Evolutionary conservation across 768 basidiomycete species (phyloP).

Genomic region (Fomitopsis pulvina): DNA sequence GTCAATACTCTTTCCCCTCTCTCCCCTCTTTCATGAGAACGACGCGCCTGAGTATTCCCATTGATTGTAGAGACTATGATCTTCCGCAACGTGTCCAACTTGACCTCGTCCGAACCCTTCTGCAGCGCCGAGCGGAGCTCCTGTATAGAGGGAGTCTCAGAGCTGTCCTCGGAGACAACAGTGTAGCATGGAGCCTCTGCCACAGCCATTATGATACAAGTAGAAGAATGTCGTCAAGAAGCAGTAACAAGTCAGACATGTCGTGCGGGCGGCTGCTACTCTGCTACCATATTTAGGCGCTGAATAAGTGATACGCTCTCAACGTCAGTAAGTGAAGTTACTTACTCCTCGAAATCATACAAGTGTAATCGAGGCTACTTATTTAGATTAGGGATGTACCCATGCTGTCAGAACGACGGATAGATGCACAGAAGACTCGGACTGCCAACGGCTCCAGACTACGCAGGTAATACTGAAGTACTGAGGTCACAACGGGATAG

Average conservation of each 20-base stretch:
- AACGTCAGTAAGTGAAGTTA: no score
- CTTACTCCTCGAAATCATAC: no score
- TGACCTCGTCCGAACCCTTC: constrained; percentile 95
- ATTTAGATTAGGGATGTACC: no score
- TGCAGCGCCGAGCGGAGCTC: constrained; percentile 81
- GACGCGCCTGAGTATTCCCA: constrained; percentile 86
- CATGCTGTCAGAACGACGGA: no score
- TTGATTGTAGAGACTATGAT: constrained; percentile 93
- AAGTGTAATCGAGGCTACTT: no score
- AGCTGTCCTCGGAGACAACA: constrained; percentile 63
- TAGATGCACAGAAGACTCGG: no score
- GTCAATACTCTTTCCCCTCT: not conserved
- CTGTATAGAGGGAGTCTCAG: constrained; percentile 71
- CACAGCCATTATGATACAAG: constrained; percentile 25
- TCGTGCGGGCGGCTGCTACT: not conserved
- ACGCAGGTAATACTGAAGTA: no score
- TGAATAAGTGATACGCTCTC: no score
- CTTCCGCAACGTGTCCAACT: constrained; percentile 90
- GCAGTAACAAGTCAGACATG: not conserved
- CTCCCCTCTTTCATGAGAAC: constrained; percentile 1
- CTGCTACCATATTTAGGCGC: not conserved
- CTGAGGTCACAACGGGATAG: no score
- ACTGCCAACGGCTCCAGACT: no score
- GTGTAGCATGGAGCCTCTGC: constrained; percentile 72
- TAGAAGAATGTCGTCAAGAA: not conserved